phyloP scores from a whole-genome alignment of 345 rosid species.

The Populus nigra region DNA sequence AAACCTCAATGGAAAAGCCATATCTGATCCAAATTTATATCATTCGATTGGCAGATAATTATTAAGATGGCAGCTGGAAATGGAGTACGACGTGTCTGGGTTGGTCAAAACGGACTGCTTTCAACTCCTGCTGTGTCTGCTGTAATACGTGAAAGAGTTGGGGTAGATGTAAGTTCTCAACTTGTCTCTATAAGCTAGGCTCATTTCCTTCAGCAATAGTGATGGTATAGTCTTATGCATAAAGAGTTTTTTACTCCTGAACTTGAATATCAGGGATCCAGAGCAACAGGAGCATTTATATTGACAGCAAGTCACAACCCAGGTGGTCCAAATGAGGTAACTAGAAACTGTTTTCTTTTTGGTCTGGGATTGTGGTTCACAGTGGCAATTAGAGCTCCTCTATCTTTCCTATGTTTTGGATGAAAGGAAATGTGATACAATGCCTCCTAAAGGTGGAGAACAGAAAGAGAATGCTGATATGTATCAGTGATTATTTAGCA shows the following conservation, averaged over 20 bases:
- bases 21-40: background rate
- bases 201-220: background rate
- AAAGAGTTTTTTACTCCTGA: slow-evolving; percentile 8
- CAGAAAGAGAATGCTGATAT: background rate
- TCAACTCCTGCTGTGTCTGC: slow-evolving; percentile 99
- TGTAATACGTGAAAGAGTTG: slow-evolving; percentile 90
- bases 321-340: slow-evolving; percentile 97
- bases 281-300: slow-evolving; percentile 89
- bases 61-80: slow-evolving; percentile 93
- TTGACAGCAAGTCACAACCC: slow-evolving; percentile 99
- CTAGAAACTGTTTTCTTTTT: background rate
- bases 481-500: background rate
- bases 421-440: background rate
- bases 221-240: background rate
- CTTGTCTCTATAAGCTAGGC: slow-evolving; percentile 10
- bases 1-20: background rate
- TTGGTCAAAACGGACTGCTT: slow-evolving; percentile 89
- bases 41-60: slow-evolving; percentile 55
- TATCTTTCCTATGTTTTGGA: background rate
- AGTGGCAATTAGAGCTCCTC: background rate
- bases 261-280: slow-evolving; percentile 69
- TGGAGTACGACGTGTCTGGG: slow-evolving; percentile 93
- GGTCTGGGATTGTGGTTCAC: background rate
- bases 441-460: background rate
- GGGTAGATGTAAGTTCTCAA: slow-evolving; percentile 68